A percentile compares a stretch with the other conserved stretches of the same genome.
These are phyloP conservation scores for Fusarium sp. DNA, from an alignment of 2,329 filamentous ascomycete genomes.

Conservation along the genomic window DNA sequence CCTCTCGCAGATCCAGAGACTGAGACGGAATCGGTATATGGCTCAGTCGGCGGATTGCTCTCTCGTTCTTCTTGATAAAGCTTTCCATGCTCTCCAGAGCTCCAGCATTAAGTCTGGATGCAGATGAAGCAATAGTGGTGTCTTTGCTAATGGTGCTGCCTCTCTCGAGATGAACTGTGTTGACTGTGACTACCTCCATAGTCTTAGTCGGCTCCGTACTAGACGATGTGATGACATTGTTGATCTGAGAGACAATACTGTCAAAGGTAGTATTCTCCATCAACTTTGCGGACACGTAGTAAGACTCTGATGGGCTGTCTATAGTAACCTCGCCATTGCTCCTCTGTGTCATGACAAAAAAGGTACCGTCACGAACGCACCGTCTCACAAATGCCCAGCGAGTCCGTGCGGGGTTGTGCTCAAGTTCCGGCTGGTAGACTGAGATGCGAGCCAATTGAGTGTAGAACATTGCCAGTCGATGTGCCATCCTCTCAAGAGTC, in stretches of 20 bases:
- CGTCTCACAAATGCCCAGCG: constrained; percentile 64
- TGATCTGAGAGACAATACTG: constrained; percentile 37
- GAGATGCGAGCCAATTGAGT: constrained; percentile 62
- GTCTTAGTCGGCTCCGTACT: background rate
- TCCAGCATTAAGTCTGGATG: constrained; percentile 15
- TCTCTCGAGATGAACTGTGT: constrained; percentile 32
- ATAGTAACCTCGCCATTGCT: constrained; percentile 29
- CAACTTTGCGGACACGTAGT: constrained; percentile 31
- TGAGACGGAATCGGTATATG: constrained; percentile 26
- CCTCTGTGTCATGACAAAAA: constrained; percentile 62
- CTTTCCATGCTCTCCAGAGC: constrained; percentile 25
- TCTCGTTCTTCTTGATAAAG: constrained; percentile 41
- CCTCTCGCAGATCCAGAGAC: constrained; percentile 3
- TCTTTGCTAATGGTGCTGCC: background rate
- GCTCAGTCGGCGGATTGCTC: constrained; percentile 29
- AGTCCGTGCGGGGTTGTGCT: constrained; percentile 65
- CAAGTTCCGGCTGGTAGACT: constrained; percentile 64
- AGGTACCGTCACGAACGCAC: constrained; percentile 63
- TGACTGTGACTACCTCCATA: constrained; percentile 7
- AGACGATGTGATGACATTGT: constrained; percentile 14
- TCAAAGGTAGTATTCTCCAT: constrained; percentile 26
- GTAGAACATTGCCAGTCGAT: constrained; percentile 65
- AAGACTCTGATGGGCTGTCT: constrained; percentile 8
- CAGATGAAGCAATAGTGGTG: background rate
- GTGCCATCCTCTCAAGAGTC: constrained; percentile 65